Conservation (phyloP, 2,329 filamentous ascomycete genomes). For the Periconia sp. region DNA sequence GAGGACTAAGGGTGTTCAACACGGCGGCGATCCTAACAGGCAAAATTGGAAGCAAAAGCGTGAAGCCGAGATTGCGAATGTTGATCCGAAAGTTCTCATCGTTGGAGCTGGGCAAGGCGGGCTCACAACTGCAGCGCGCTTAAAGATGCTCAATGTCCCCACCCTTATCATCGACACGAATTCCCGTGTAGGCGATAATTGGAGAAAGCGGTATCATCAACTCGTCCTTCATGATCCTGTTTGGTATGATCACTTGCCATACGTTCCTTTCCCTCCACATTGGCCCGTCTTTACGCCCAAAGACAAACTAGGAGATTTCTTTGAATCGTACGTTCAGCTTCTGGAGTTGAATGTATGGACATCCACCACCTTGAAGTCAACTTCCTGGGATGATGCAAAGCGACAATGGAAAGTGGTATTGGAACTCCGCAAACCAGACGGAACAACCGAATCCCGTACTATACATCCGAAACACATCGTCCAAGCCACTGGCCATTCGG, state of each 20-base stretch:
- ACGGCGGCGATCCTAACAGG: conserved; percentile 28
- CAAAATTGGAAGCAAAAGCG: conserved; percentile 36
- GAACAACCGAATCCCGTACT: conserved; percentile 23
- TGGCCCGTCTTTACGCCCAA: conserved; percentile 38
- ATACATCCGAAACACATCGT: conserved; percentile 33
- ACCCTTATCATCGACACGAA: conserved; percentile 51
- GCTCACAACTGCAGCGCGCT: conserved; percentile 46
- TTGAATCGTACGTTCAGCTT: conserved; percentile 40
- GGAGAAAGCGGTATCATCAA: conserved; percentile 50
- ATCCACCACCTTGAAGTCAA: conserved; percentile 39
- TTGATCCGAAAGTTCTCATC: conserved; percentile 33
- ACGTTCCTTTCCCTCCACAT: conserved; percentile 32
- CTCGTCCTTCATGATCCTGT: conserved; percentile 45
- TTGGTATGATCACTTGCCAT: conserved; percentile 45
- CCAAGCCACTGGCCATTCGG: conserved; percentile 34
- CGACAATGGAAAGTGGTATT: conserved; percentile 44
- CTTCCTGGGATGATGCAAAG: conserved; percentile 41
- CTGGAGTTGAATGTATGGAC: conserved; percentile 45
- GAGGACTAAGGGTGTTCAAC: conserved; percentile 30
- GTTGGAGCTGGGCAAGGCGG: conserved; percentile 50
- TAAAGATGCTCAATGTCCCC: conserved; percentile 47
- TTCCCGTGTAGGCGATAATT: conserved; percentile 48
- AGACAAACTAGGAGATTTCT: conserved; percentile 42
- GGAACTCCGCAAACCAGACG: conserved; percentile 22
- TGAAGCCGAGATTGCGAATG: conserved; percentile 26